Evolutionary conservation across 345 rosid species (phyloP), one percentile per base, ranked within the genome.

Genomic region (Microcos paniculata): DNA sequence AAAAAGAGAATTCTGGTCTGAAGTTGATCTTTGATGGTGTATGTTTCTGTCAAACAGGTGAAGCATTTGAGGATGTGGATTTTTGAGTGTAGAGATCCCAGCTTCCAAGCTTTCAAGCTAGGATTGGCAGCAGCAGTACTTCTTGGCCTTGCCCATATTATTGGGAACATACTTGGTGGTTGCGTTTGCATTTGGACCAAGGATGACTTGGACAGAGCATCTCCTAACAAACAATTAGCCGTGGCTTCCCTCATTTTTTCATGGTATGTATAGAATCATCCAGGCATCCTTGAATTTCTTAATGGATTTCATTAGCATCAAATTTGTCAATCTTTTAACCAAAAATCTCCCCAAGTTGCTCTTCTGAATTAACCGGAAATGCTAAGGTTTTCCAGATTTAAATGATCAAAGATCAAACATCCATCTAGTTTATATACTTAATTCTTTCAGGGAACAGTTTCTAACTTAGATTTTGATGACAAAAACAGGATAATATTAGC

Each of bases 11-110:
- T 59, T 74, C 12, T 62, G 7, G 38, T 40, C 23, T 48, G 15
- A 30, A 48, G 3, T 43, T 48, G 10, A 28, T 4, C 13, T 48
- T 56, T 40, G 1, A 26, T 48, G 4, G 11, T 23, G 6, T 55
- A 4, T 24, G 15, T 6, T 45, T 26, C 8, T 80, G 14, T 28
- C 81, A 30, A 66, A 82, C 86, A 94, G 97, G 94, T 80, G 80
- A 90, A 85, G 79, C 97, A 93, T 77, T 76, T 87, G 80, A 91
- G 81, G 84, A 51, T 84, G 82, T 88, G 85, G 97, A 84, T 92
- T 45, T 88, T 91, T 42, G 96, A 89, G 80, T 95, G 98, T 38
- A 85, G 93, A 85, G 90, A 92, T 43, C 97, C 98, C 19, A 95
- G 97, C 77, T 30, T 74, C 26, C 63, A 87, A 55, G 99, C 99